A percentile compares a stretch with the other conserved stretches of the same genome.
phyloP scores from a whole-genome alignment of 2,329 filamentous ascomycete species.

The Fusarium nelsonii region DNA sequence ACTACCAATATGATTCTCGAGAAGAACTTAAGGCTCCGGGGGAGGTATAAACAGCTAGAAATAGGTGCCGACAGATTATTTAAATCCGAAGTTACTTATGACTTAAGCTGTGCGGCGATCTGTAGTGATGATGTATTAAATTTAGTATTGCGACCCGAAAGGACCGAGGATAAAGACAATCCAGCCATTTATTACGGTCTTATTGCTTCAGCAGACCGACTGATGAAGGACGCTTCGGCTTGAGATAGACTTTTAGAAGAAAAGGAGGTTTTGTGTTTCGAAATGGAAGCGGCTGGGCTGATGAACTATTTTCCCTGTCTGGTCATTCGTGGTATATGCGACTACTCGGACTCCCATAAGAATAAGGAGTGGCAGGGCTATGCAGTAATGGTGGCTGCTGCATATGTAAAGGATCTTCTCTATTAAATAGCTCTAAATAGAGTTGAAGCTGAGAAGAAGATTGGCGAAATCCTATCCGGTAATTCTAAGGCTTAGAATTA shows the following conservation, averaged over 20 bases:
- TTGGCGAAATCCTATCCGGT: not conserved
- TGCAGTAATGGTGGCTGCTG: slow-evolving; percentile 46
- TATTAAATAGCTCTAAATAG: slow-evolving; percentile 3
- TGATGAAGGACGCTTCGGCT: not conserved
- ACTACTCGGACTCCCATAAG: not conserved
- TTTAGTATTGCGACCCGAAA: too few relatives aligned
- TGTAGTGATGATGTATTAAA: too few relatives aligned
- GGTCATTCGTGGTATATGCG: not conserved
- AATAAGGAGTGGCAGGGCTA: not conserved
- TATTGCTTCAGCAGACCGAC: not conserved
- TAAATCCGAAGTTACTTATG: too few relatives aligned
- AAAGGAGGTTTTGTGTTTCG: slow-evolving; percentile 1
- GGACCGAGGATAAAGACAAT: too few relatives aligned
- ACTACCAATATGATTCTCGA: not conserved
- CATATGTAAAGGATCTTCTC: not conserved
- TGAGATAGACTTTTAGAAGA: too few relatives aligned
- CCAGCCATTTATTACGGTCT: not conserved
- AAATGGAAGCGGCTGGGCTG: not conserved
- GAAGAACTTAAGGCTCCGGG: too few relatives aligned
- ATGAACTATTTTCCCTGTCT: not conserved
- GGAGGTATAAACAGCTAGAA: too few relatives aligned
- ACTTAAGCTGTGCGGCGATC: too few relatives aligned
- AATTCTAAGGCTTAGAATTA: not conserved
- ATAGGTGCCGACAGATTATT: too few relatives aligned
- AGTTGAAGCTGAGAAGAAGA: not conserved